phyloP scores from a whole-genome alignment of 208 protist genomes.

The Angomonas ambiguus region DNA sequence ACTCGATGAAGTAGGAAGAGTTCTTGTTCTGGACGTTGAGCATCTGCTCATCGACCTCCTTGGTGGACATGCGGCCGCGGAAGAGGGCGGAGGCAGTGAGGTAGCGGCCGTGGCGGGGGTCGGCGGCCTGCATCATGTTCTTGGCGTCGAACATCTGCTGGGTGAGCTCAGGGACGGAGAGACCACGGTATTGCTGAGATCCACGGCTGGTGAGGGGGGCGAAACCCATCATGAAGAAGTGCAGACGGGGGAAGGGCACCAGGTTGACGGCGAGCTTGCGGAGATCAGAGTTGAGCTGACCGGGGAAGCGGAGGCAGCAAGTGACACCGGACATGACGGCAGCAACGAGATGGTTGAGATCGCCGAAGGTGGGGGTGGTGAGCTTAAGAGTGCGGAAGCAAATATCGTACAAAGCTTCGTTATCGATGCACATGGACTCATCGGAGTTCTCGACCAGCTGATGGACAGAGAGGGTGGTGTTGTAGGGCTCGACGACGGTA shows the following conservation, averaged over 20 bases:
- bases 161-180: slow-evolving; percentile 91
- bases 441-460: slow-evolving; percentile 98
- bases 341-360: slow-evolving; percentile 96
- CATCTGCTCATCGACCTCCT: slow-evolving; percentile 67
- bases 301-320: slow-evolving; percentile 96
- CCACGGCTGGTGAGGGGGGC: slow-evolving; percentile 91
- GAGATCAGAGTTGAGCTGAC: slow-evolving; percentile 96
- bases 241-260: slow-evolving; percentile 97
- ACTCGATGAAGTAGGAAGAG: slow-evolving; percentile 94
- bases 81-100: slow-evolving; percentile 84
- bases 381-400: slow-evolving; percentile 98
- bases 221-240: slow-evolving; percentile 98
- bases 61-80: slow-evolving; percentile 93
- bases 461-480: slow-evolving; percentile 96
- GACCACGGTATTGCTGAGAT: slow-evolving; percentile 79
- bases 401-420: slow-evolving; percentile 98
- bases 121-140: slow-evolving; percentile 96
- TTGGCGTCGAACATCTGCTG: slow-evolving; percentile 97
- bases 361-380: slow-evolving; percentile 94
- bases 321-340: slow-evolving; percentile 94
- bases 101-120: slow-evolving; percentile 49
- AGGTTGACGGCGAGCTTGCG: slow-evolving; percentile 97
- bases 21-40: slow-evolving; percentile 78
- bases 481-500: slow-evolving; percentile 98
- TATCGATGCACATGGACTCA: slow-evolving; percentile 97